Evolutionary conservation across 1,139 yeast species (phyloP).

Genomic region (Taiozyma sp.): DNA sequence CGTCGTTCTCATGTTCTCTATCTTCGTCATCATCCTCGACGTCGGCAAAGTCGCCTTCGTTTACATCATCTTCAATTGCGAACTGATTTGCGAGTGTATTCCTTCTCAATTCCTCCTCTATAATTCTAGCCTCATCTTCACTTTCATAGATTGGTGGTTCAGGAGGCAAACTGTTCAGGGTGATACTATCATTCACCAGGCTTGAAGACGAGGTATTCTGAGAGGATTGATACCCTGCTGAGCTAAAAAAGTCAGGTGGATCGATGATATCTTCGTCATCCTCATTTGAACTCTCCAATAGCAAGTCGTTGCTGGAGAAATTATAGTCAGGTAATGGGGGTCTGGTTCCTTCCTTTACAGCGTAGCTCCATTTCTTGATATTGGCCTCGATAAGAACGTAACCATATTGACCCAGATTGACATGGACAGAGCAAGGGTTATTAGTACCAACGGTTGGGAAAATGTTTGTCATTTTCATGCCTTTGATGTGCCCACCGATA

Average conservation of each 20-base stretch:
- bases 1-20: not conserved
- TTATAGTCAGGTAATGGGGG: constrained; percentile 75
- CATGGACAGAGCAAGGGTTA: constrained; percentile 69
- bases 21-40: constrained; percentile 5
- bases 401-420: constrained; percentile 87
- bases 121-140: constrained; percentile 3
- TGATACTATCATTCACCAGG: constrained; percentile 25
- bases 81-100: constrained; percentile 18
- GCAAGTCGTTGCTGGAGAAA: constrained; percentile 37
- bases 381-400: constrained; percentile 95
- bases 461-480: constrained; percentile 72
- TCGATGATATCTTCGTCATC: constrained; percentile 27
- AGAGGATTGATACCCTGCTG: constrained; percentile 22
- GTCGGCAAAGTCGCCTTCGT: not conserved
- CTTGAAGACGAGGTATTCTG: constrained; percentile 10
- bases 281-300: constrained; percentile 32
- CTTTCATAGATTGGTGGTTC: constrained; percentile 32
- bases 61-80: not conserved
- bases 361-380: constrained; percentile 84
- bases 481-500: constrained; percentile 73
- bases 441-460: constrained; percentile 90
- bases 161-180: constrained; percentile 27
- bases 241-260: constrained; percentile 25
- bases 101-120: not conserved
- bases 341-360: constrained; percentile 63